Conservation (phyloP, 2,329 filamentous ascomycete genomes). For the Fusarium newnesense region DNA sequence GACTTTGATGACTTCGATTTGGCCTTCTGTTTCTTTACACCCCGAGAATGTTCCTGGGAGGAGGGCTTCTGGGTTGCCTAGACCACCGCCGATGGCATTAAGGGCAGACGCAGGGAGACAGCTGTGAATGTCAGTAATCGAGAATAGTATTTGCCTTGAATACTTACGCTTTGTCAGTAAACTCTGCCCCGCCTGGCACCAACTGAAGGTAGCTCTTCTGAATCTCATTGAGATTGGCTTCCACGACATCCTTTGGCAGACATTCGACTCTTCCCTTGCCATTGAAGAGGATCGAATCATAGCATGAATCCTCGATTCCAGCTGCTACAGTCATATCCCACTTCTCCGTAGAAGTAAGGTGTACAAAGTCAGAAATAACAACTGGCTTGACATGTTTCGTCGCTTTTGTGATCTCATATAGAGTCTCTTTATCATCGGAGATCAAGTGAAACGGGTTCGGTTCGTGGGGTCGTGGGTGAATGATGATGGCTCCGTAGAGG, state of each 20-base stretch:
- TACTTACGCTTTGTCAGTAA: slow-evolving; percentile 56
- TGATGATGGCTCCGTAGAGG: slow-evolving; percentile 65
- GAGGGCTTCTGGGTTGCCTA: slow-evolving; percentile 50
- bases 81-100: slow-evolving; percentile 48
- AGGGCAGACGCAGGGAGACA: slow-evolving; percentile 50
- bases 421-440: slow-evolving; percentile 44
- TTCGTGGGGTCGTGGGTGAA: slow-evolving; percentile 50
- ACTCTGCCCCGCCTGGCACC: slow-evolving; percentile 41
- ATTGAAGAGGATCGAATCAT: slow-evolving; percentile 70
- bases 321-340: slow-evolving; percentile 56
- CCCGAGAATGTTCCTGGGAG: slow-evolving; percentile 56
- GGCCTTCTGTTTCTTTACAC: slow-evolving; percentile 59
- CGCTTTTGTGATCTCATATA: slow-evolving; percentile 59
- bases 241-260: slow-evolving; percentile 56
- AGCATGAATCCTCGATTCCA: slow-evolving; percentile 63
- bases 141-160: rapidly evolving
- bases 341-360: slow-evolving; percentile 61
- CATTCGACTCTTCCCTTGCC: slow-evolving; percentile 68
- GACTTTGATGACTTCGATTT: slow-evolving; percentile 56
- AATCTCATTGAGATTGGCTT: slow-evolving; percentile 47
- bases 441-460: slow-evolving; percentile 63
- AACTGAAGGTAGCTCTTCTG: slow-evolving; percentile 47
- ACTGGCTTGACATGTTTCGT: slow-evolving; percentile 59
- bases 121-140: slow-evolving; percentile 18
- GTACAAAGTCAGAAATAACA: slow-evolving; percentile 66